phyloP scores from a whole-genome alignment of 768 basidiomycete species.

The Suillus decipiens region DNA sequence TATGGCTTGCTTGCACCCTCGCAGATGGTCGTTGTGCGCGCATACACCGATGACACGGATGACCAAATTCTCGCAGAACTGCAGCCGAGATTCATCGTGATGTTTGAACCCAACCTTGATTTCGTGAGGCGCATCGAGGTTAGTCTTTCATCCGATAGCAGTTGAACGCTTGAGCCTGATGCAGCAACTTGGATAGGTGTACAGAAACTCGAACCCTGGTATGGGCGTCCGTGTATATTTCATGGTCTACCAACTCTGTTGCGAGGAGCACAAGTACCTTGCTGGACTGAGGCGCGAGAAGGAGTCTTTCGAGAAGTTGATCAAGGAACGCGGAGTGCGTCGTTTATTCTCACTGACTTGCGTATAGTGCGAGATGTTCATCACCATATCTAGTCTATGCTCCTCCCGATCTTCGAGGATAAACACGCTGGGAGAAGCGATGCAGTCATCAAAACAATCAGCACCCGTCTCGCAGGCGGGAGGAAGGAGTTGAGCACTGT shows the following conservation, averaged over 20 bases:
- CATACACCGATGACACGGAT: slow-evolving; percentile 91
- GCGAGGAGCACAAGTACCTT: slow-evolving; percentile 95
- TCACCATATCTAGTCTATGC: slow-evolving; percentile 68
- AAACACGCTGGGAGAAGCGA: slow-evolving; percentile 47
- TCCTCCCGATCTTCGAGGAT: slow-evolving; percentile 79
- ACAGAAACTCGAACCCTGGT: slow-evolving; percentile 81
- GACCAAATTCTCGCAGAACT: slow-evolving; percentile 87
- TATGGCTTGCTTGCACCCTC: slow-evolving; percentile 81
- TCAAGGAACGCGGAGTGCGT: slow-evolving; percentile 88
- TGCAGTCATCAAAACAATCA: slow-evolving; percentile 77
- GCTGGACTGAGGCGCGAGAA: slow-evolving; percentile 89
- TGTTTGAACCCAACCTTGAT: slow-evolving; percentile 94
- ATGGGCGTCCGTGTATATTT: slow-evolving; percentile 89
- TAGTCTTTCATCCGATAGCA: slow-evolving; percentile 20
- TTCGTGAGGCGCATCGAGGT: slow-evolving; percentile 94
- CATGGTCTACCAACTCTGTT: slow-evolving; percentile 90
- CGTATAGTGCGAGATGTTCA: not conserved
- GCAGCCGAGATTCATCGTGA: slow-evolving; percentile 87
- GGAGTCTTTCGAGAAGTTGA: slow-evolving; percentile 88
- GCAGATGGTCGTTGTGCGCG: slow-evolving; percentile 81
- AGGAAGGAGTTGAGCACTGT: slow-evolving; percentile 64
- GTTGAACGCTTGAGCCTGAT: not conserved
- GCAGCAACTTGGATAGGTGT: slow-evolving; percentile 56
- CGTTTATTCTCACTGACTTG: not conserved
- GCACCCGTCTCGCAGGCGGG: slow-evolving; percentile 85